These are phyloP conservation scores for Alternaria sp. DNA, from an alignment of 2,329 filamentous ascomycete species.

Conservation along the genomic window DNA sequence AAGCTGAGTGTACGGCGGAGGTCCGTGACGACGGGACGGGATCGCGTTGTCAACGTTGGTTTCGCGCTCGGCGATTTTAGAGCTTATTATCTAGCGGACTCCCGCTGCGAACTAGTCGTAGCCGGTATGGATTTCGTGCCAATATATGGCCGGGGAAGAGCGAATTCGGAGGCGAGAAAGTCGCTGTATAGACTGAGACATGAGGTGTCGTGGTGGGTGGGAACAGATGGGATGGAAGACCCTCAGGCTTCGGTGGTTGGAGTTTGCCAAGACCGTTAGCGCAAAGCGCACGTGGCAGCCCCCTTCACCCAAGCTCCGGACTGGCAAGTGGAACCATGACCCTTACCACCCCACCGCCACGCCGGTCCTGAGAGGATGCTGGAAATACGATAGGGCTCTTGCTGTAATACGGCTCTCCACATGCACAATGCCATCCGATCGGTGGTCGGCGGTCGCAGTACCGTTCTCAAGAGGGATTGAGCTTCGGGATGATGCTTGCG, in stretches of 20 bases:
- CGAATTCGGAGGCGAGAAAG: rapidly evolving
- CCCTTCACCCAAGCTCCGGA: background rate
- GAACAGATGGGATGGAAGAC: background rate
- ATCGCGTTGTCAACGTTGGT: background rate
- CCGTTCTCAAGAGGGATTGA: background rate
- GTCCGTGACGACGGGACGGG: background rate
- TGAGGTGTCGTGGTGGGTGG: background rate
- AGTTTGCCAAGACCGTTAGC: background rate
- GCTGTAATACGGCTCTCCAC: constrained; percentile 1
- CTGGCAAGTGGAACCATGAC: background rate
- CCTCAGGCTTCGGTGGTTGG: background rate
- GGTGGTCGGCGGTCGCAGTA: background rate
- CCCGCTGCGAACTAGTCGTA: background rate
- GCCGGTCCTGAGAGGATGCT: background rate
- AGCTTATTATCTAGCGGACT: background rate
- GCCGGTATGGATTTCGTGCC: too few species aligned
- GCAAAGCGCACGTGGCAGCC: background rate
- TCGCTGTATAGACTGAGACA: background rate
- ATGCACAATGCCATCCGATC: background rate
- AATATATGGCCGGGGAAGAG: background rate
- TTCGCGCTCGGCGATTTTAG: background rate
- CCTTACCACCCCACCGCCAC: background rate
- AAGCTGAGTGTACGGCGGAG: background rate
- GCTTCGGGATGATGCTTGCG: background rate
- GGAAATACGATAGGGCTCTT: background rate